phyloP scores from a whole-genome alignment of 2,329 filamentous ascomycete genomes.

The Colletotrichum sp. region DNA sequence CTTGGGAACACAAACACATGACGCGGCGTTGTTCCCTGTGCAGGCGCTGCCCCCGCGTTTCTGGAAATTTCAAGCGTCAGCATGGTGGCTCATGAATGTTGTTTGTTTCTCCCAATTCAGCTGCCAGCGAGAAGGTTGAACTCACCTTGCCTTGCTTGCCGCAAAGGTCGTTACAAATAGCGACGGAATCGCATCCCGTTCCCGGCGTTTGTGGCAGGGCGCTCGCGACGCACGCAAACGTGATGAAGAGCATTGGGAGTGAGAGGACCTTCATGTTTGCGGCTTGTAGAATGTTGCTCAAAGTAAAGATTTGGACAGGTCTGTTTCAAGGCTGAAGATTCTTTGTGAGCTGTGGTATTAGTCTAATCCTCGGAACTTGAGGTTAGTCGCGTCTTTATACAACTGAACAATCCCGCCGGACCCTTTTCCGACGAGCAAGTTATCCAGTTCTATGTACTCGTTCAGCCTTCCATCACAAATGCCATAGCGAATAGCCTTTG shows the following conservation, averaged over 20 bases:
- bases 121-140: background rate
- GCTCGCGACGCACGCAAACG: background rate
- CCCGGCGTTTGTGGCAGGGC: background rate
- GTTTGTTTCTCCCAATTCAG: background rate
- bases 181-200: background rate
- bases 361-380: background rate
- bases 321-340: background rate
- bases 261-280: background rate
- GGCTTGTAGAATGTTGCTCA: background rate
- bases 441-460: accelerated
- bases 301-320: too few relatives aligned
- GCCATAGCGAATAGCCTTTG: background rate
- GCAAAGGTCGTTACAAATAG: background rate
- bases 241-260: background rate
- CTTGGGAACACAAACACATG: background rate
- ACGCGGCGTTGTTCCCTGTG: background rate
- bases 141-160: background rate
- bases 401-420: accelerated
- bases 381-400: background rate
- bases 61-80: background rate
- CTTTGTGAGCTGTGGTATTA: background rate
- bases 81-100: background rate
- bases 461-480: background rate
- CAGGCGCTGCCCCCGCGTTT: background rate
- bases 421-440: background rate